Evolutionary conservation across 1,139 yeast species (phyloP).

Genomic region (Candida sojae): DNA sequence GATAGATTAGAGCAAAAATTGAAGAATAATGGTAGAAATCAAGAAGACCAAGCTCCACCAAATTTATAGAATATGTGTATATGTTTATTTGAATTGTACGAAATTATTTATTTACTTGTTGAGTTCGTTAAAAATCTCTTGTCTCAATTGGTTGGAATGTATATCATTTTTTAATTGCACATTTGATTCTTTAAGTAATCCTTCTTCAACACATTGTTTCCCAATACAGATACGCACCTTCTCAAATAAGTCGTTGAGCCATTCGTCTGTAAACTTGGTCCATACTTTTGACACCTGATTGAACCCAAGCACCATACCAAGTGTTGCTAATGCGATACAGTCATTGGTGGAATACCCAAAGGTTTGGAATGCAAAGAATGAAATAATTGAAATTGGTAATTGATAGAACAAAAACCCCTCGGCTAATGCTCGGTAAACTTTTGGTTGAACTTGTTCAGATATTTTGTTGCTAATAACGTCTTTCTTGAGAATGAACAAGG

Average conservation of each 20-base stretch:
- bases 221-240: conserved; percentile 38
- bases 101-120: conserved; percentile 12
- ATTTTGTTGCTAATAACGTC: conserved; percentile 29
- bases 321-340: conserved; percentile 33
- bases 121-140: conserved; percentile 20
- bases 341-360: conserved; percentile 38
- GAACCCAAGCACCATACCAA: conserved; percentile 49
- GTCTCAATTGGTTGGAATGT: conserved; percentile 18
- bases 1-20: conserved; percentile 60
- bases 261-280: conserved; percentile 29
- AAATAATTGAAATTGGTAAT: conserved; percentile 37
- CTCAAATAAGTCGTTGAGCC: conserved; percentile 36
- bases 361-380: conserved; percentile 33
- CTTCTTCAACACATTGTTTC: conserved; percentile 40
- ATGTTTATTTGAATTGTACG: conserved; percentile 8
- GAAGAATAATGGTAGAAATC: conserved; percentile 15
- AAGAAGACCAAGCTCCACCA: conserved; percentile 28
- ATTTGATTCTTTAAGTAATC: conserved; percentile 37
- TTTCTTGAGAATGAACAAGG: conserved; percentile 33
- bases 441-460: conserved; percentile 39
- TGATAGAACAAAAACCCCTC: conserved; percentile 40
- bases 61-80: conserved; percentile 24
- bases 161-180: conserved; percentile 24
- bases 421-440: conserved; percentile 31
- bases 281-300: conserved; percentile 44